A percentile compares a stretch with the other conserved stretches of the same genome.
Conservation (phyloP, 768 basidiomycete genomes). For the Tylopilus sp. region DNA sequence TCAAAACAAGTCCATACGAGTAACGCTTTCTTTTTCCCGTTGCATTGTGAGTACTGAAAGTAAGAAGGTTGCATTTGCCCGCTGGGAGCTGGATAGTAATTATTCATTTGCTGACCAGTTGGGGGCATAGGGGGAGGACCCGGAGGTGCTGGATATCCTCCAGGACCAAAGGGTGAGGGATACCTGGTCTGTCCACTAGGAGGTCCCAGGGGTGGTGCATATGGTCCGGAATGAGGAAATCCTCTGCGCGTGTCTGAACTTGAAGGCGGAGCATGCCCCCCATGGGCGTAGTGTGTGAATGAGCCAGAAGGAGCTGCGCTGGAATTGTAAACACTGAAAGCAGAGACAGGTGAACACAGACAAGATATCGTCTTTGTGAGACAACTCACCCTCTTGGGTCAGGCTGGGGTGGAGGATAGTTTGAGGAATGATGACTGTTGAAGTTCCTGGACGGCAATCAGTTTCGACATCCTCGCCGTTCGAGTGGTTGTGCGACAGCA, state of each 20-base stretch:
- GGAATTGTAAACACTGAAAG: constrained; percentile 31
- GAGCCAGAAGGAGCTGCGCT: constrained; percentile 10
- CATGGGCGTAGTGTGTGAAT: constrained; percentile 7
- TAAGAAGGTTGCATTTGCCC: constrained; percentile 52
- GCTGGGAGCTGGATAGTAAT: constrained; percentile 51
- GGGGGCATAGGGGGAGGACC: constrained; percentile 53
- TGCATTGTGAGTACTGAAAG: constrained; percentile 91
- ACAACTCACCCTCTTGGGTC: no score
- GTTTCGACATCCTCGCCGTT: no score
- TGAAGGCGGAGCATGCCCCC: constrained; percentile 22
- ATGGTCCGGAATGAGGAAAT: constrained; percentile 13
- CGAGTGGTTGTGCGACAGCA: no score
- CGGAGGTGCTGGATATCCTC: constrained; percentile 15
- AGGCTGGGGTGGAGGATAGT: no score
- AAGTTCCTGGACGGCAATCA: no score
- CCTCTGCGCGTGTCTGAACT: background rate
- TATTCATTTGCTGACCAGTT: constrained; percentile 55
- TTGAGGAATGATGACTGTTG: no score
- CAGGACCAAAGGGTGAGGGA: background rate
- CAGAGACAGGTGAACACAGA: background rate
- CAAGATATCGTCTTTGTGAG: no score
- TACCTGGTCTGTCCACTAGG: constrained; percentile 8
- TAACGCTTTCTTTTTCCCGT: constrained; percentile 82
- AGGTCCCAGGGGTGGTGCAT: constrained; percentile 13
- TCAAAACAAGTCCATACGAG: constrained; percentile 49